A percentile compares a stretch with the other conserved stretches of the same genome.
Evolutionary conservation across 2,329 filamentous ascomycete species (phyloP).

Genomic region (Aspergillus versicolor): DNA sequence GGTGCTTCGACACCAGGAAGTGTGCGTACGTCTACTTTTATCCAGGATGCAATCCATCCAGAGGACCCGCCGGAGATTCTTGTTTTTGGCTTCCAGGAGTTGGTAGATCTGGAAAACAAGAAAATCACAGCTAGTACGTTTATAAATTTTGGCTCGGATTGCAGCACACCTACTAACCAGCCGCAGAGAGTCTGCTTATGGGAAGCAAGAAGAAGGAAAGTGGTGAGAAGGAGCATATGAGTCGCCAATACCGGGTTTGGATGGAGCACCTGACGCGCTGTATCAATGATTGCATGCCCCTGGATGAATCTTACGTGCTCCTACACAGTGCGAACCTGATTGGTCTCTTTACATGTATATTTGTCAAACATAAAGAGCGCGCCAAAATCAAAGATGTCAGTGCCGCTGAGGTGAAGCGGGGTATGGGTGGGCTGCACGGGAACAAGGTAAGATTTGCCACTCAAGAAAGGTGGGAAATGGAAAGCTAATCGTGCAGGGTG

Average conservation of each 20-base stretch:
- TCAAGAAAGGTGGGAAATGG: not conserved
- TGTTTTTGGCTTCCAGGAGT: slow-evolving; percentile 94
- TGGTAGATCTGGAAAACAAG: slow-evolving; percentile 98
- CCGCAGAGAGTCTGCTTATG: slow-evolving; percentile 74
- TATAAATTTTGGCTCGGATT: not conserved
- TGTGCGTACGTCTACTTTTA: slow-evolving; percentile 75
- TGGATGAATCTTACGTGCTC: slow-evolving; percentile 75
- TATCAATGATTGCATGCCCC: slow-evolving; percentile 79
- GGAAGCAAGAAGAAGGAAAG: slow-evolving; percentile 78
- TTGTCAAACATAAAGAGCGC: slow-evolving; percentile 79
- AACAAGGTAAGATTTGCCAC: slow-evolving; percentile 65
- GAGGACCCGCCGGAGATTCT: slow-evolving; percentile 82
- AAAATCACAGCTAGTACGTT: slow-evolving; percentile 84
- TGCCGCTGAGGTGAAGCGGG: slow-evolving; percentile 85
- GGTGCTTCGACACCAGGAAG: slow-evolving; percentile 90
- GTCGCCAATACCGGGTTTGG: slow-evolving; percentile 96
- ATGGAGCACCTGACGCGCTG: slow-evolving; percentile 80
- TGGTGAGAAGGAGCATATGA: slow-evolving; percentile 80
- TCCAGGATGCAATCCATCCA: slow-evolving; percentile 74
- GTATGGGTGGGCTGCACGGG: slow-evolving; percentile 91
- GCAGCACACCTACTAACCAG: slow-evolving; percentile 25
- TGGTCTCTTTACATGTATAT: slow-evolving; percentile 92
- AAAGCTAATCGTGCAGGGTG: slow-evolving; percentile 55
- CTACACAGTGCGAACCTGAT: slow-evolving; percentile 88
- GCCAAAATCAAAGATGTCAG: slow-evolving; percentile 74